phyloP scores from a whole-genome alignment of 2,329 filamentous ascomycete species.

The Alternaria postmessia region DNA sequence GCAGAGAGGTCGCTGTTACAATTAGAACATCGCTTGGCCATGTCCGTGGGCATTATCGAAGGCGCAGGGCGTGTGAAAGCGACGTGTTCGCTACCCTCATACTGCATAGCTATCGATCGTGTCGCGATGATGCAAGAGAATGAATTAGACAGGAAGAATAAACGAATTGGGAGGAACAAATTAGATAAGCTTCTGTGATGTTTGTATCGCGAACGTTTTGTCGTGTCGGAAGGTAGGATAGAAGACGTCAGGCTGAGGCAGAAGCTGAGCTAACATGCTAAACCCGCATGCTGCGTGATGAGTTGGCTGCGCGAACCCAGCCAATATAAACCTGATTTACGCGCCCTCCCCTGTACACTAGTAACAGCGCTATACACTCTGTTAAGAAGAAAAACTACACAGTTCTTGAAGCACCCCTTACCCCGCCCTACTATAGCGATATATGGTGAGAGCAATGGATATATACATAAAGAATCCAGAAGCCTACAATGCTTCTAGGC shows the following conservation, averaged over 20 bases:
- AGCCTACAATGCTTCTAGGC: too few relatives aligned
- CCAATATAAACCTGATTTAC: background rate
- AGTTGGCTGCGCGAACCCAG: background rate
- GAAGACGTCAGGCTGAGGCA: background rate
- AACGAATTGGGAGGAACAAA: background rate
- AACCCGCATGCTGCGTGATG: background rate
- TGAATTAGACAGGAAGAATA: background rate
- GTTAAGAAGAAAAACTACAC: too few relatives aligned
- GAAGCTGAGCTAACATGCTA: background rate
- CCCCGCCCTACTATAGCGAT: too few relatives aligned
- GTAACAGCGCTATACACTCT: background rate
- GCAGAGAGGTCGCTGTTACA: background rate
- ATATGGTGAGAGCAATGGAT: too few relatives aligned
- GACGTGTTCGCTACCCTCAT: background rate
- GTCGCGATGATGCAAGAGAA: background rate
- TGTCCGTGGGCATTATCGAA: background rate
- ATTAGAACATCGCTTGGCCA: background rate
- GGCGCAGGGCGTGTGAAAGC: background rate
- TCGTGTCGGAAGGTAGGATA: background rate
- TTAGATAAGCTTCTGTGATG: background rate
- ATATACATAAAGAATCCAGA: too few relatives aligned
- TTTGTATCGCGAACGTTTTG: background rate
- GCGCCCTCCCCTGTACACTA: background rate
- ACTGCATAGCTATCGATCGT: background rate
- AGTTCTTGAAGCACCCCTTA: too few relatives aligned